Percentiles rank a stretch among this genome's conserved stretches.
phyloP scores from a whole-genome alignment of 805 yeast genomes.

The Nakazawaea ambrosiae region DNA sequence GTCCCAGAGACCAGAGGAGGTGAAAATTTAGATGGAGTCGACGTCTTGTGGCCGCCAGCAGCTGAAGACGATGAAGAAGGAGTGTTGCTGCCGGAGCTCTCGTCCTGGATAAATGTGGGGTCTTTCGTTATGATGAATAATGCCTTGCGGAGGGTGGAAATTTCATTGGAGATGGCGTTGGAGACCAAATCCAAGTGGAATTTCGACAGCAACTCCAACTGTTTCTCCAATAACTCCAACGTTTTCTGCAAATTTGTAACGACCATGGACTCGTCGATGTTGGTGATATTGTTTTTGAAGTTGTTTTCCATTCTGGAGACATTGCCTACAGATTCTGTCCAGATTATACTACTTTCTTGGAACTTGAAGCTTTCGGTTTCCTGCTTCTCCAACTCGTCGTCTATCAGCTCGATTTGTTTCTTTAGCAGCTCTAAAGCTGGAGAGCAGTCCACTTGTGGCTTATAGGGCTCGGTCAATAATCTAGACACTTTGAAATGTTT shows the following conservation, averaged over 20 bases:
- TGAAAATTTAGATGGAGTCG: background rate
- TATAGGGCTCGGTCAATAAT: background rate
- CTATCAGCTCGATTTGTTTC: constrained; percentile 19
- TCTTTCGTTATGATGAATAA: constrained; percentile 16
- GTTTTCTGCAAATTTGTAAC: constrained; percentile 12
- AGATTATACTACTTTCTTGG: constrained; percentile 17
- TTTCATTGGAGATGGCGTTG: constrained; percentile 18
- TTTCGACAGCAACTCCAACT: constrained; percentile 8
- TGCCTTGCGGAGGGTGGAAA: constrained; percentile 19
- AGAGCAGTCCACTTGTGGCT: constrained; percentile 12
- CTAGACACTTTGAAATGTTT: background rate
- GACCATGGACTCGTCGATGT: constrained; percentile 13
- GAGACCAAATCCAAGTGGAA: constrained; percentile 13
- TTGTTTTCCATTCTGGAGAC: constrained; percentile 17
- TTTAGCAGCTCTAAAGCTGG: constrained; percentile 17
- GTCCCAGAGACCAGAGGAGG: background rate
- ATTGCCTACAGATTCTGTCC: constrained; percentile 21
- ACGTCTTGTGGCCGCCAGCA: too few species aligned
- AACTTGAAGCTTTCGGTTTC: constrained; percentile 15
- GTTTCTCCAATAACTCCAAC: constrained; percentile 10
- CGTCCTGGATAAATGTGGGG: too few species aligned
- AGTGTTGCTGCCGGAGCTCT: too few species aligned
- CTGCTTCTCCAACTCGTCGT: constrained; percentile 17
- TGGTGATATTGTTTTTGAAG: constrained; percentile 11
- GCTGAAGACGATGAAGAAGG: too few species aligned